A percentile compares a stretch with the other conserved stretches of the same genome.
These are phyloP conservation scores for Phaeosphaeria sp. DNA, from an alignment of 2,329 filamentous ascomycete species.

Conservation along the genomic window DNA sequence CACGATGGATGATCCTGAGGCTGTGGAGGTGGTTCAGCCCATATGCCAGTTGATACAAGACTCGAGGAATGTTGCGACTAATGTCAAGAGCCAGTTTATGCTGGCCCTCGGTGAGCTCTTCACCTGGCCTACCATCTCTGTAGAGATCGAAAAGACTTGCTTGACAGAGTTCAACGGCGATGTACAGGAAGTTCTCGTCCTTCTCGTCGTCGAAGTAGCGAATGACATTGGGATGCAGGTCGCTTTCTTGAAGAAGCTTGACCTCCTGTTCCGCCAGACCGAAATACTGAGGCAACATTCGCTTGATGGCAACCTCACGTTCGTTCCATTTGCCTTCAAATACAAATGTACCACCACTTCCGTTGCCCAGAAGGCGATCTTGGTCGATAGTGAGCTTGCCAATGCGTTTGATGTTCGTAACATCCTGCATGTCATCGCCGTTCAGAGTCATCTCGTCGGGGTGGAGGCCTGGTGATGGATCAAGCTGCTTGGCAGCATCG, in stretches of 20 bases:
- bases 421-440: slow-evolving; percentile 54
- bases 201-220: slow-evolving; percentile 94
- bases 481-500: slow-evolving; percentile 49
- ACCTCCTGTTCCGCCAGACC: slow-evolving; percentile 96
- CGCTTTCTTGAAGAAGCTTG: slow-evolving; percentile 85
- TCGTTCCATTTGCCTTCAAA: slow-evolving; percentile 95
- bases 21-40: slow-evolving; percentile 89
- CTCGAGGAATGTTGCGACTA: slow-evolving; percentile 76
- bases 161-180: slow-evolving; percentile 91
- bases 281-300: slow-evolving; percentile 95
- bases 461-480: slow-evolving; percentile 40
- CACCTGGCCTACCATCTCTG: slow-evolving; percentile 63
- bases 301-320: slow-evolving; percentile 91
- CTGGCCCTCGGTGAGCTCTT: slow-evolving; percentile 64
- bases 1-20: slow-evolving; percentile 92
- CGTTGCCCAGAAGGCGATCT: slow-evolving; percentile 69
- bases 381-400: slow-evolving; percentile 67
- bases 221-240: slow-evolving; percentile 95
- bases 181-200: slow-evolving; percentile 90
- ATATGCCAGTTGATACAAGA: slow-evolving; percentile 87
- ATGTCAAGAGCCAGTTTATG: slow-evolving; percentile 74
- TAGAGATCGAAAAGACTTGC: slow-evolving; percentile 92
- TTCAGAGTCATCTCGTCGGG: slow-evolving; percentile 50
- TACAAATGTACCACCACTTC: slow-evolving; percentile 96
- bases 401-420: slow-evolving; percentile 61